These are phyloP conservation scores for Lactarius psammicola DNA, from an alignment of 768 basidiomycete species.

Conservation along the genomic window DNA sequence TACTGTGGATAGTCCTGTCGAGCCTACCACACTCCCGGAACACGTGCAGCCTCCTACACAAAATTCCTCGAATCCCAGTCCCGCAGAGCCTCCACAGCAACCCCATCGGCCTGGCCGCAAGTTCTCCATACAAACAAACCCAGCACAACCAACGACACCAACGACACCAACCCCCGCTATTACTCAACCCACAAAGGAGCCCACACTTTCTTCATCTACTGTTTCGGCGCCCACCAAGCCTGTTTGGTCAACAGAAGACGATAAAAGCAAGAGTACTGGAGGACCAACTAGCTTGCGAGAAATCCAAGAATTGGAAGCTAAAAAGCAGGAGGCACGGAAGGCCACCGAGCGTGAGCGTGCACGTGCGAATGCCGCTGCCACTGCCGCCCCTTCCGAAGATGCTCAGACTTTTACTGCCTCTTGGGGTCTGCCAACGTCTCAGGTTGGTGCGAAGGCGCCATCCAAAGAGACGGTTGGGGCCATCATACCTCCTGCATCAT, in stretches of 20 bases:
- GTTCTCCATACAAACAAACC: slow-evolving; percentile 20
- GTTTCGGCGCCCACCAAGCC: slow-evolving; percentile 43
- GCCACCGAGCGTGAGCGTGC: slow-evolving; percentile 71
- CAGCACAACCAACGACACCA: slow-evolving; percentile 25
- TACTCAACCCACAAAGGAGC: slow-evolving; percentile 25
- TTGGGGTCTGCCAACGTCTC: slow-evolving; percentile 88
- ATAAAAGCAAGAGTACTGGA: slow-evolving; percentile 53
- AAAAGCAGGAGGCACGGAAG: slow-evolving; percentile 74
- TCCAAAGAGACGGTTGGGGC: slow-evolving; percentile 38
- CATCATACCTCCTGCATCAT: slow-evolving; percentile 48
- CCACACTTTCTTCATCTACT: slow-evolving; percentile 30
- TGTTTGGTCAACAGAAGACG: slow-evolving; percentile 70
- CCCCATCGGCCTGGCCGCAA: slow-evolving; percentile 29
- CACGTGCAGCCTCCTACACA: slow-evolving; percentile 2
- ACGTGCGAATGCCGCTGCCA: slow-evolving; percentile 49
- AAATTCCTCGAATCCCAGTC: slow-evolving; percentile 20
- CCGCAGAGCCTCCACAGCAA: slow-evolving; percentile 32
- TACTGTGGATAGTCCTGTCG: slow-evolving; percentile 26
- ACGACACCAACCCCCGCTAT: slow-evolving; percentile 22
- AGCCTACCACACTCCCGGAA: slow-evolving; percentile 31
- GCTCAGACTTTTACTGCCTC: slow-evolving; percentile 63
- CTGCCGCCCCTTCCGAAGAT: slow-evolving; percentile 49
- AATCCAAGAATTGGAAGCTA: slow-evolving; percentile 92
- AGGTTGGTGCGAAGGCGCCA: slow-evolving; percentile 47
- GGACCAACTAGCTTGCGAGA: slow-evolving; percentile 75